Evolutionary conservation across 148 eudicot species (phyloP), one percentile per base, ranked within the genome.

Genomic region (Silene latifolia): DNA sequence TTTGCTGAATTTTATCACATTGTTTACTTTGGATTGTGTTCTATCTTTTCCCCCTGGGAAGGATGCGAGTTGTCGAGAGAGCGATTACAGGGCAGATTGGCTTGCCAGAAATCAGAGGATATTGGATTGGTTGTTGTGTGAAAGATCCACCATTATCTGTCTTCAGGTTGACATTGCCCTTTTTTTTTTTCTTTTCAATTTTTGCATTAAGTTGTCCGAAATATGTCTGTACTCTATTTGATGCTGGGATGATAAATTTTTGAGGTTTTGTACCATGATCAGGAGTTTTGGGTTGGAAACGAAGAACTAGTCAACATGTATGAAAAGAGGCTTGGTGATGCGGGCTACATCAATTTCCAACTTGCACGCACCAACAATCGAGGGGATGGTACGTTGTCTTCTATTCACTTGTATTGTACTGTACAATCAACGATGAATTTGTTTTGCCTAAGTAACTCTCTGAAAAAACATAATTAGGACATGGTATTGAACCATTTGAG

Each of bases 241-340:
- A 25, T 42, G 21, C 48, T 58, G n/a, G 21, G 53, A 54, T 78
- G 56, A 32, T 74, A 73, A 79, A 47, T 24, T 44, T 68, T 74
- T 15, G 46, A 74, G 63, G 2, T 73, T 81, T 32, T 78, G 24
- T 39, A 29, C 47, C 54, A 69, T 80, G 78, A 64, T 82, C 21
- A 95, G 99, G 99, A 95, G 79, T 96, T 92, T 80, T 96, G 99
- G 99, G 98, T 96, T 85, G 98, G 97, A 53, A 96, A 92, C 75
- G 95, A 96, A 74, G 98, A 92, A 76, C 90, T 96, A 69, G 98
- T 96, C 48, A 81, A 80, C 77, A 89, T 96, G 88, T 96, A 96
- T 68, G 90, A 96, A 77, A 90, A 79, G 72, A 87, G 97, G 81
- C 95, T 92, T 62, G 89, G 90, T 51, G 90, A 92, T 86, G 98